A percentile compares a stretch with the other conserved stretches of the same genome.
These are phyloP conservation scores for Ceratobasidium sp. DNA, from an alignment of 1,284 basidiomycete species.

Conservation along the genomic window DNA sequence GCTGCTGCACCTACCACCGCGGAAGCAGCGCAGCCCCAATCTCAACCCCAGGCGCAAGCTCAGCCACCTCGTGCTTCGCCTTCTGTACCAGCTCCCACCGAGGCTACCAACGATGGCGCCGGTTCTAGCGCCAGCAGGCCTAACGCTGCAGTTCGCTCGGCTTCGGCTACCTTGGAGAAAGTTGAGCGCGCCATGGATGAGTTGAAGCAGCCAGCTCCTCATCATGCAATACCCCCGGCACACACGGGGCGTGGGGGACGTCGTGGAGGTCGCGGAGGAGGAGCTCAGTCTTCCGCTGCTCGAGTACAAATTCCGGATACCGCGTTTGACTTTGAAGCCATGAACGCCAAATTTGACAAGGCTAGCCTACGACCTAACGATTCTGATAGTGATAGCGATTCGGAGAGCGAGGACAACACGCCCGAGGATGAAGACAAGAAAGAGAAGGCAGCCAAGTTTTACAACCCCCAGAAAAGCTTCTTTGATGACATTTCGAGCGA, in stretches of 20 bases:
- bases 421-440: conserved; percentile 41
- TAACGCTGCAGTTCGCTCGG: conserved; percentile 62
- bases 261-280: conserved; percentile 46
- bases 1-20: conserved; percentile 25
- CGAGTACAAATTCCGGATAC: conserved; percentile 59
- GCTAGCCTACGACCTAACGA: conserved; percentile 54
- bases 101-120: not conserved
- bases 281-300: conserved; percentile 40
- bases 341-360: conserved; percentile 80
- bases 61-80: not conserved
- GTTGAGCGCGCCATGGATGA: conserved; percentile 81
- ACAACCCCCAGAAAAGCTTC: conserved; percentile 77
- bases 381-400: conserved; percentile 40
- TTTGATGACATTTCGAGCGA: conserved; percentile 66
- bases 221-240: conserved; percentile 42
- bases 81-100: not conserved
- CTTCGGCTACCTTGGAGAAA: conserved; percentile 74
- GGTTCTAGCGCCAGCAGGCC: conserved; percentile 4
- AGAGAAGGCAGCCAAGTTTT: conserved; percentile 55
- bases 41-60: conserved; percentile 6
- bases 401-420: conserved; percentile 39
- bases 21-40: conserved; percentile 47
- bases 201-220: conserved; percentile 55
- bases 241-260: conserved; percentile 47
- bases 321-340: conserved; percentile 77